A percentile compares a stretch with the other conserved stretches of the same genome.
Evolutionary conservation across 2,329 filamentous ascomycete species (phyloP).

Genomic region (Curvularia sp.): DNA sequence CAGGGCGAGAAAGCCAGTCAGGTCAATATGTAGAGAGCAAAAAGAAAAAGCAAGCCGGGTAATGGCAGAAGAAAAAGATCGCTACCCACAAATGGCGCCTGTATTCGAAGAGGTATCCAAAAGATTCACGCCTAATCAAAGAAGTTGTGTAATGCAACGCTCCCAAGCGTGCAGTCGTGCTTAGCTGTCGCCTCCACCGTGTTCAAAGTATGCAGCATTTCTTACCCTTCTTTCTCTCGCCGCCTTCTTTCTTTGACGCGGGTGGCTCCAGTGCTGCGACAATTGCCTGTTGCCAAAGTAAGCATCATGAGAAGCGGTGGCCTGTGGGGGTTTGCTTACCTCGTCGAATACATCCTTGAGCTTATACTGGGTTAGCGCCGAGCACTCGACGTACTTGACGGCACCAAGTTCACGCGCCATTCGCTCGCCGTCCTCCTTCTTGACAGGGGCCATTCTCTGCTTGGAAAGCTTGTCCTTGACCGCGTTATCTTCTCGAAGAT

Average conservation of each 20-base stretch:
- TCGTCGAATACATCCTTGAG: slow-evolving; percentile 99
- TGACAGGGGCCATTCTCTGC: slow-evolving; percentile 94
- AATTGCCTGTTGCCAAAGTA: slow-evolving; percentile 71
- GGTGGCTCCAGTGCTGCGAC: slow-evolving; percentile 93
- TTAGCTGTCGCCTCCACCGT: slow-evolving; percentile 5
- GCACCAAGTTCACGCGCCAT: slow-evolving; percentile 98
- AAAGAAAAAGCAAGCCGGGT: slow-evolving; percentile 30
- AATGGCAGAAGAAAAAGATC: slow-evolving; percentile 43
- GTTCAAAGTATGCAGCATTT: slow-evolving; percentile 49
- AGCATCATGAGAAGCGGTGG: slow-evolving; percentile 8
- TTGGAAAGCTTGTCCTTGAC: slow-evolving; percentile 91
- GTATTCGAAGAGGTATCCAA: slow-evolving; percentile 50
- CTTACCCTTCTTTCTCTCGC: slow-evolving; percentile 45
- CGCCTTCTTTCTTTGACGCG: slow-evolving; percentile 70
- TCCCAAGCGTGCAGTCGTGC: slow-evolving; percentile 26
- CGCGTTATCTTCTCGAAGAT: slow-evolving; percentile 86
- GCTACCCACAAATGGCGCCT: slow-evolving; percentile 52
- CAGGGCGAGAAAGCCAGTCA: not conserved
- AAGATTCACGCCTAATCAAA: slow-evolving; percentile 46
- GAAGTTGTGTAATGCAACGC: slow-evolving; percentile 40
- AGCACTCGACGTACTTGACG: slow-evolving; percentile 99
- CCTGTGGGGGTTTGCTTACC: slow-evolving; percentile 61
- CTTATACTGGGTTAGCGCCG: slow-evolving; percentile 96
- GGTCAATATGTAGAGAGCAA: slow-evolving; percentile 16
- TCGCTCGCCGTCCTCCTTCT: slow-evolving; percentile 88